A percentile compares a stretch with the other conserved stretches of the same genome.
Evolutionary conservation across 352 stramenopile species (phyloP).

Genomic region (Hyaloperonospora arabidopsidis): DNA sequence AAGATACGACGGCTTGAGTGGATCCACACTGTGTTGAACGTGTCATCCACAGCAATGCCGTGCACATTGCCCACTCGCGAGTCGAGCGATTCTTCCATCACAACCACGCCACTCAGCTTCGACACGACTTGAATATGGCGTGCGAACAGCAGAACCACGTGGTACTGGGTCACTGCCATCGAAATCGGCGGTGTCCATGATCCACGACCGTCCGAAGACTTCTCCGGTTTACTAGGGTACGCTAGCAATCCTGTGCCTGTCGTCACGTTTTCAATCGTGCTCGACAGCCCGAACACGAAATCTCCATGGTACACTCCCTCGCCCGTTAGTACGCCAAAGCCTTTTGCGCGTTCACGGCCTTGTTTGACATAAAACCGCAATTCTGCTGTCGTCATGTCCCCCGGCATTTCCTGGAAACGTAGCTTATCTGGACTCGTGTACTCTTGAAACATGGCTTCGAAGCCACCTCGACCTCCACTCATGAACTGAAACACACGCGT

Average conservation of each 20-base stretch:
- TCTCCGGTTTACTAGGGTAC: slow-evolving; percentile 59
- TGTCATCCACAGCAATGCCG: slow-evolving; percentile 61
- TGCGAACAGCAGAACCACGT: slow-evolving; percentile 86
- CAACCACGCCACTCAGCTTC: slow-evolving; percentile 80
- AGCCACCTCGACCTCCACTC: slow-evolving; percentile 45
- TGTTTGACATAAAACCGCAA: slow-evolving; percentile 74
- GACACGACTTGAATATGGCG: slow-evolving; percentile 77
- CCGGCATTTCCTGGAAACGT: slow-evolving; percentile 86
- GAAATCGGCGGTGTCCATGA: slow-evolving; percentile 67
- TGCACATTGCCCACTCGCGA: slow-evolving; percentile 62
- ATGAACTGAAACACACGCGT: slow-evolving; percentile 90
- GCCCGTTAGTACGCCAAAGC: slow-evolving; percentile 87
- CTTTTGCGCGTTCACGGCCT: slow-evolving; percentile 71
- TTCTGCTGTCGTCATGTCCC: slow-evolving; percentile 74
- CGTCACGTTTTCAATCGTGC: slow-evolving; percentile 78
- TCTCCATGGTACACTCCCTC: slow-evolving; percentile 87
- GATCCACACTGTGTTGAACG: slow-evolving; percentile 80
- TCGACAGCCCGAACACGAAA: slow-evolving; percentile 64
- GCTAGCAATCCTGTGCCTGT: slow-evolving; percentile 62
- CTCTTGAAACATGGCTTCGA: slow-evolving; percentile 79
- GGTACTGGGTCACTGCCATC: slow-evolving; percentile 87
- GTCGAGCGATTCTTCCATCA: slow-evolving; percentile 81
- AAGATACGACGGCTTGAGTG: slow-evolving; percentile 76
- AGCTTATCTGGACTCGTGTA: slow-evolving; percentile 78
- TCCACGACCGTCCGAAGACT: slow-evolving; percentile 26